Base-by-base conservation (phyloP, 2,329 filamentous ascomycete genomes). In the Fusarium solani-melongenae region DNA sequence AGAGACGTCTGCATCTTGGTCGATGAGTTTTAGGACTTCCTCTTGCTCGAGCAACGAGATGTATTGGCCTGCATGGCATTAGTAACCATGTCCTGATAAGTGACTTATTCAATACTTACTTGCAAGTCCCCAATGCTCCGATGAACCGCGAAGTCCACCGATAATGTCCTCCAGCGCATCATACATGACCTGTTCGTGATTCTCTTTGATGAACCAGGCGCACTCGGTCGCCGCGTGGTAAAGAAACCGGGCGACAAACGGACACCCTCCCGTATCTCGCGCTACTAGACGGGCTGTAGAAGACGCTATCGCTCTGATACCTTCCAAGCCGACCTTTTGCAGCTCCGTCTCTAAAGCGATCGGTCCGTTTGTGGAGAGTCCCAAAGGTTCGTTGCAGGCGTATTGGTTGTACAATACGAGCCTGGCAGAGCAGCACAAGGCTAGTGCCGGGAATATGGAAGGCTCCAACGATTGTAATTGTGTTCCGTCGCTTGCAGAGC, bases 211-310 rank as follows among this genome's bases (percentile, higher is more conserved):
- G 31, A 76, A 72, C 70, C 72, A 75, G 14, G 68, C 66, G 12
- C 74, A 77, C 27, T 75, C 72, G 0, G 68, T 76, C 0, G 70
- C 72, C 12, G 70, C 66, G 55, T 70, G 64, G 24, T 76, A 76
- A 1, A 73, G 66, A 14, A 58, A 69, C 6, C 57, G 65, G 6
- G 61, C 61, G 8, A 72, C 20, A 3, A 74, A 17, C 22, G 70
- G 71, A 17, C 64, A 69, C 2, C n/a, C 36, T 12, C 14, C 14
- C 2, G 15, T 5, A 36, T 62, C 44, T 8, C n/a, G 24, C 8
- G 62, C 62, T 8, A 66, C 41, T 31, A 17, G n/a, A 11, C 61
- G 67, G 24, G 58, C 67, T 6, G 62, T 56, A 9, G n/a, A 31
- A 6, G 55, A 57, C 2, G 41, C 55, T 7, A 69, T 41, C 0